Conservation (phyloP, 1,284 basidiomycete species). For the Mrakiaceae sp. region DNA sequence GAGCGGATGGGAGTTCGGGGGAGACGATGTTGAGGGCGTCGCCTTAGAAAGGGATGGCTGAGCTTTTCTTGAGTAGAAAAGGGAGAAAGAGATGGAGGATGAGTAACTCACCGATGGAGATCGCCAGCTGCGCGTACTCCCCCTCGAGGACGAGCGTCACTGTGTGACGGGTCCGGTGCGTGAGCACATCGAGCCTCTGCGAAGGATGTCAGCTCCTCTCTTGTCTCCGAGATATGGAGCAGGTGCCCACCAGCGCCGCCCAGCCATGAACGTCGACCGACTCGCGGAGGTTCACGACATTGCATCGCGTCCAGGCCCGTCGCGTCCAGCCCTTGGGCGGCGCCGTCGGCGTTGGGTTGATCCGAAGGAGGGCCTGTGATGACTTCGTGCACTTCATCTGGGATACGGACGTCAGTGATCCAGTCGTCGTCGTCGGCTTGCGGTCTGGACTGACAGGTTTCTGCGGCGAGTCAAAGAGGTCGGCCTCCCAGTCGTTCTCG, state of each 20-base stretch:
- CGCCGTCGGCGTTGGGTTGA: constrained; percentile 5
- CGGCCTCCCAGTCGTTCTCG: neutral
- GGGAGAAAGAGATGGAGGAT: neutral
- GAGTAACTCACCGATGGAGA: constrained; percentile 36
- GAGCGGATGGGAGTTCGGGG: constrained; percentile 27
- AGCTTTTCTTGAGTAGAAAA: constrained; percentile 1
- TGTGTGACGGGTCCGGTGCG: no score
- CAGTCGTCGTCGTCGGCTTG: neutral
- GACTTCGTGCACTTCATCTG: no score
- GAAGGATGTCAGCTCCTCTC: no score
- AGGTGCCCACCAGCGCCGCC: neutral
- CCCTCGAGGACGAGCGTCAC: constrained; percentile 24
- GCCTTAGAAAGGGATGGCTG: constrained; percentile 35
- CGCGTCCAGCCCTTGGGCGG: constrained; percentile 5
- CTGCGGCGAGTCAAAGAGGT: neutral
- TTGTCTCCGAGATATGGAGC: neutral
- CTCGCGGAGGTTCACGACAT: neutral
- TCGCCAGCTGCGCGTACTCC: constrained; percentile 39
- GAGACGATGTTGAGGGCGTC: constrained; percentile 64
- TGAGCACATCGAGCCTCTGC: neutral
- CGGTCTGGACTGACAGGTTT: neutral
- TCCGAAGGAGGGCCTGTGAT: constrained; percentile 2
- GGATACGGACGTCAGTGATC: neutral
- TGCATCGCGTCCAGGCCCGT: constrained; percentile 23
- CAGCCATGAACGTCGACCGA: neutral